Evolutionary conservation across 2,329 filamentous ascomycete species (phyloP).

Genomic region (Rhexocercosporidium sp.): DNA sequence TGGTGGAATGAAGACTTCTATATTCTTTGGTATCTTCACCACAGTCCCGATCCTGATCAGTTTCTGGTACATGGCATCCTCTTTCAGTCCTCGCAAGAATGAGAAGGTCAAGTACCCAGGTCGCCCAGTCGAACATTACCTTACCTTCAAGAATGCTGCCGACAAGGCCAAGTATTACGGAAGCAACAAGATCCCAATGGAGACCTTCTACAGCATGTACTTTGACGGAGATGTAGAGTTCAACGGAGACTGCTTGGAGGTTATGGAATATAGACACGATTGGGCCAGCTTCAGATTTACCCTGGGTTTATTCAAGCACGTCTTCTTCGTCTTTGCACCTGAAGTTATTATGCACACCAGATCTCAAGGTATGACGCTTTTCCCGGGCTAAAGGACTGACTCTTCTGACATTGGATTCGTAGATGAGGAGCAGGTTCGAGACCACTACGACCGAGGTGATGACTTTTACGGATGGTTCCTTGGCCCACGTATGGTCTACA

Average conservation of each 20-base stretch:
- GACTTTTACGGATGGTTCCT: slow-evolving; percentile 99
- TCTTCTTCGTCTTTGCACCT: slow-evolving; percentile 85
- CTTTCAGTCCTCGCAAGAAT: slow-evolving; percentile 85
- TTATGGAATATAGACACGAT: slow-evolving; percentile 93
- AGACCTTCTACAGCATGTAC: slow-evolving; percentile 98
- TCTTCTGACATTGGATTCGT: slow-evolving; percentile 39
- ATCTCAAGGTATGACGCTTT: slow-evolving; percentile 68
- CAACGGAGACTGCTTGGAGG: slow-evolving; percentile 89
- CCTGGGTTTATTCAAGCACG: slow-evolving; percentile 81
- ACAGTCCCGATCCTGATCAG: slow-evolving; percentile 77
- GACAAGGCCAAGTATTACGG: slow-evolving; percentile 73
- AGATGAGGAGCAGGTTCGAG: slow-evolving; percentile 98
- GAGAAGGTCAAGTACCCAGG: slow-evolving; percentile 90
- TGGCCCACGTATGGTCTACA: slow-evolving; percentile 98
- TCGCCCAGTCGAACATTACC: slow-evolving; percentile 88
- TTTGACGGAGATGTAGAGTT: slow-evolving; percentile 94
- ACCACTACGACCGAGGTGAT: slow-evolving; percentile 97
- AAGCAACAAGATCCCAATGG: slow-evolving; percentile 82
- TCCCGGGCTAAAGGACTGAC: background rate
- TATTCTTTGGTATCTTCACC: slow-evolving; percentile 84
- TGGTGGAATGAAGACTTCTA: slow-evolving; percentile 83
- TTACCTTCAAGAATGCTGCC: slow-evolving; percentile 73
- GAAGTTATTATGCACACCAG: slow-evolving; percentile 93
- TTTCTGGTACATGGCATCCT: slow-evolving; percentile 83
- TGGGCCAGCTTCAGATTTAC: slow-evolving; percentile 97